Evolutionary conservation across 2,329 filamentous ascomycete genomes (phyloP).

Genomic region (Corynespora cassiicola): DNA sequence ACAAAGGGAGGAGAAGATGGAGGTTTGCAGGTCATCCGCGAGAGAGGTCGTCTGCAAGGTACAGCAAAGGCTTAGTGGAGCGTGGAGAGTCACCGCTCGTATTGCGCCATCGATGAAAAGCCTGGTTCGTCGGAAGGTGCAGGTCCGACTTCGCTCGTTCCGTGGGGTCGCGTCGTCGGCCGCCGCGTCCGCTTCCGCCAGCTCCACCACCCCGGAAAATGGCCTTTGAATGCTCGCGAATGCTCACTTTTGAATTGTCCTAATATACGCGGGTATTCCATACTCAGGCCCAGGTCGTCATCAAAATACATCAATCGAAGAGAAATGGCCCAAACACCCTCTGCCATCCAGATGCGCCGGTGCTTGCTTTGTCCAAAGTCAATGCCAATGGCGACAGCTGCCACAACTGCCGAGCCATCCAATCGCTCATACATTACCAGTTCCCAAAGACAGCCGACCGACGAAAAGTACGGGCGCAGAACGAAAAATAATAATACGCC

Average conservation of each 20-base stretch:
- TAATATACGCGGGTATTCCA: constrained; percentile 10
- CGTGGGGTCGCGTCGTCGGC: constrained; percentile 3
- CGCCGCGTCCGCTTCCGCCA: constrained; percentile 23
- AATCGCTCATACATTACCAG: constrained; percentile 12
- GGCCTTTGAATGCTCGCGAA: background rate
- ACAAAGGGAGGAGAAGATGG: constrained; percentile 8
- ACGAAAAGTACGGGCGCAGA: constrained; percentile 11
- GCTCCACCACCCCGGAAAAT: constrained; percentile 15
- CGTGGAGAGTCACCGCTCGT: constrained; percentile 41
- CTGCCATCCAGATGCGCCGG: constrained; percentile 8
- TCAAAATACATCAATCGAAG: constrained; percentile 4
- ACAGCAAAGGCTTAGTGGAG: constrained; percentile 14
- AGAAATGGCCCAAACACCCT: background rate
- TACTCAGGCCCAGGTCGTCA: constrained; percentile 5
- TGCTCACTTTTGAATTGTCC: constrained; percentile 25
- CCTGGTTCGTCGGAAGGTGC: constrained; percentile 29
- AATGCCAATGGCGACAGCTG: constrained; percentile 6
- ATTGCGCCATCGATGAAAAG: constrained; percentile 38
- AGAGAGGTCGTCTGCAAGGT: constrained; percentile 25
- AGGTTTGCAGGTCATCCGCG: constrained; percentile 13
- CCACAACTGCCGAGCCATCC: constrained; percentile 14
- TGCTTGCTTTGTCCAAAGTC: constrained; percentile 9
- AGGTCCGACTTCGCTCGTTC: constrained; percentile 25
- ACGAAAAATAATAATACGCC: too few species aligned
- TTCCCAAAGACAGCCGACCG: constrained; percentile 2